Conservation (phyloP, 2,329 filamentous ascomycete species). For the Fusarium poae region DNA sequence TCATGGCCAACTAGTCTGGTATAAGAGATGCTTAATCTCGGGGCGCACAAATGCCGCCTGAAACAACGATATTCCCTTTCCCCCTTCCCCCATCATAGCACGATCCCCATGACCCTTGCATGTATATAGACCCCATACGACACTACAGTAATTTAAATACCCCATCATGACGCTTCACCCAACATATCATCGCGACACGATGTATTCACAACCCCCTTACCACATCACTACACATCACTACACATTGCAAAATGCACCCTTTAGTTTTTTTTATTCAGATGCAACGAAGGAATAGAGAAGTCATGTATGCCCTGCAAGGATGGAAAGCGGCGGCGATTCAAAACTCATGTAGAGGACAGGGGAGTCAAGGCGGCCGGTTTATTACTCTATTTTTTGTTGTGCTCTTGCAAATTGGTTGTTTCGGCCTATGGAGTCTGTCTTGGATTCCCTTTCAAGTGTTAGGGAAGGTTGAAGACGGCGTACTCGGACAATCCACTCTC, state of each 20-base stretch:
- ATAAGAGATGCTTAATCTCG: neutral
- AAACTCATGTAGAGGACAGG: slow-evolving; percentile 60
- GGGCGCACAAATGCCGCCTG: slow-evolving; percentile 17
- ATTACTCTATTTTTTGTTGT: slow-evolving; percentile 38
- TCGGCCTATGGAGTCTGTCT: slow-evolving; percentile 41
- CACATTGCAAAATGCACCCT: slow-evolving; percentile 46
- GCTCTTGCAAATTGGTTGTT: slow-evolving; percentile 44
- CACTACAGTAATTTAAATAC: slow-evolving; percentile 58
- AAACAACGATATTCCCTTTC: slow-evolving; percentile 31
- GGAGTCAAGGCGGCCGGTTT: slow-evolving; percentile 56
- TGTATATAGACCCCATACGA: slow-evolving; percentile 56
- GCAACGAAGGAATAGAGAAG: slow-evolving; percentile 58
- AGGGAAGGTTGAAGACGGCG: slow-evolving; percentile 47
- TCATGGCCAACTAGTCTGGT: slow-evolving; percentile 62
- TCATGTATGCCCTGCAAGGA: slow-evolving; percentile 57
- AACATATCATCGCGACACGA: slow-evolving; percentile 45
- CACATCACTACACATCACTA: slow-evolving; percentile 37
- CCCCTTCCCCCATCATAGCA: slow-evolving; percentile 50
- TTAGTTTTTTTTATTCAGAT: slow-evolving; percentile 48
- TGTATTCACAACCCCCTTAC: slow-evolving; percentile 42
- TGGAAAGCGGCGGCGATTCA: slow-evolving; percentile 53
- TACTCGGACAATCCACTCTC: slow-evolving; percentile 43
- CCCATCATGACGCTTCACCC: slow-evolving; percentile 53
- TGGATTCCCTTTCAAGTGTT: slow-evolving; percentile 56
- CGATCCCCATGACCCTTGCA: slow-evolving; percentile 56